Conservation (phyloP, 2,329 filamentous ascomycete species). For the Fusarium sp. region DNA sequence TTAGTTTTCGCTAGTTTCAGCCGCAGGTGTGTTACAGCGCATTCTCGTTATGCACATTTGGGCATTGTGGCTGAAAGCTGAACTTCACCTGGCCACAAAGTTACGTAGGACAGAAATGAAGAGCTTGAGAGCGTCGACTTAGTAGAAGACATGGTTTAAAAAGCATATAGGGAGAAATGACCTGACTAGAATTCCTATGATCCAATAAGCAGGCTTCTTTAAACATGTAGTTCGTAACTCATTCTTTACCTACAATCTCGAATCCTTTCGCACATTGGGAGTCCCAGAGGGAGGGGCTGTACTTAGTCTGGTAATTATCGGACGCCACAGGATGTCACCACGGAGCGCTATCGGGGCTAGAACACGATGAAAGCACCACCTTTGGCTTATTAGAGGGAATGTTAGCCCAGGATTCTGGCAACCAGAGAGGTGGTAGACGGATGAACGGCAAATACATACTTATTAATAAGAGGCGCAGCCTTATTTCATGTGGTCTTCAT, state of each 20-base stretch:
- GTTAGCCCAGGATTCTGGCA: background rate
- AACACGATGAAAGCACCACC: background rate
- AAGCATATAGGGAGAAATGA: rapidly evolving
- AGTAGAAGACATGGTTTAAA: background rate
- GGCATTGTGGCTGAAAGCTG: background rate
- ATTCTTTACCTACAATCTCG: background rate
- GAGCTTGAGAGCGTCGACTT: background rate
- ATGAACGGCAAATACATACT: background rate
- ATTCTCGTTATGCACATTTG: background rate
- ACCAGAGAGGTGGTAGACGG: background rate
- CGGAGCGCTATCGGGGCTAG: background rate
- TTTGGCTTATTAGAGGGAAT: background rate
- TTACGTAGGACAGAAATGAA: too few relatives aligned
- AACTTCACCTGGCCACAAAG: background rate
- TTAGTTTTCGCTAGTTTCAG: background rate
- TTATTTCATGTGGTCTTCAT: rapidly evolving
- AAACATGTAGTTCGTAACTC: background rate
- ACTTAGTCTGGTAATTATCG: background rate
- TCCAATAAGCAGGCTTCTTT: background rate
- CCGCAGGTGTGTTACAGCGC: background rate
- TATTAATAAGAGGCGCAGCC: too few relatives aligned
- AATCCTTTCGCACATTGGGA: too few relatives aligned
- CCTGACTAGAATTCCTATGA: rapidly evolving
- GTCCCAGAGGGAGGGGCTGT: background rate
- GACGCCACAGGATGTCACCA: background rate